Conservation (phyloP, 1,284 basidiomycete species). For the Tausonia pullulans region DNA sequence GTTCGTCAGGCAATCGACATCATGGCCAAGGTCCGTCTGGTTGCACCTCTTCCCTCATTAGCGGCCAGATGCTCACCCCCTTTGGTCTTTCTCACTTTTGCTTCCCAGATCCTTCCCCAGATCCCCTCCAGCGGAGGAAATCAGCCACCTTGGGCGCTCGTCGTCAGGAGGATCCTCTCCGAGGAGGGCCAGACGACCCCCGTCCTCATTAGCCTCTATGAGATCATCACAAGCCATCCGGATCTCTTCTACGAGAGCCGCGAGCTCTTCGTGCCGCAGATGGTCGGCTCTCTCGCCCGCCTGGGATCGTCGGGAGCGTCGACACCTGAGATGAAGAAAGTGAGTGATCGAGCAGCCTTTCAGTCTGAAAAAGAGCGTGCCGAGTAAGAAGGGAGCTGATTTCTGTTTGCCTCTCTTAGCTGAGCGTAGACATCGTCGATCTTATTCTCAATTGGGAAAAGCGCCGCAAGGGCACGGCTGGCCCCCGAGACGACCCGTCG, state of each 20-base stretch:
- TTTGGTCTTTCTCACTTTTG: not conserved
- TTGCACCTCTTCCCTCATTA: not conserved
- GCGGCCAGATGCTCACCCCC: not conserved
- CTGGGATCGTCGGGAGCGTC: slow-evolving; percentile 68
- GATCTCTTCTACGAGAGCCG: slow-evolving; percentile 89
- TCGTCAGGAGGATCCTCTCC: slow-evolving; percentile 71
- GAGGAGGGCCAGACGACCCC: slow-evolving; percentile 78
- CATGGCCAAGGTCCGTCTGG: slow-evolving; percentile 52
- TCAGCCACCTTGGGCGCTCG: slow-evolving; percentile 74
- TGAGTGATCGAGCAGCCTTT: slow-evolving; percentile 31
- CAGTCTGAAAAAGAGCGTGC: slow-evolving; percentile 33
- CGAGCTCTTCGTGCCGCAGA: slow-evolving; percentile 89
- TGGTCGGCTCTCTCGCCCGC: slow-evolving; percentile 80
- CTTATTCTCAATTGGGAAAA: slow-evolving; percentile 83
- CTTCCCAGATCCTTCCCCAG: slow-evolving; percentile 43
- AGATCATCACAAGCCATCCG: slow-evolving; percentile 82
- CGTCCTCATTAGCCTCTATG: slow-evolving; percentile 80
- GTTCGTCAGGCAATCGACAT: slow-evolving; percentile 83
- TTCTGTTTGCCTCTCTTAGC: slow-evolving; percentile 14
- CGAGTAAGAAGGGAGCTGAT: not conserved
- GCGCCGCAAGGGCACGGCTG: slow-evolving; percentile 39
- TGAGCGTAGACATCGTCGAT: slow-evolving; percentile 74
- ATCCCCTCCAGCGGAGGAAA: slow-evolving; percentile 40
- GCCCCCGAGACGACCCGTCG: slow-evolving; percentile 32
- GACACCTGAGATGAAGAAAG: slow-evolving; percentile 64